Evolutionary conservation across 2,329 filamentous ascomycete genomes (phyloP).

Genomic region (Clarireedia monteithiana): DNA sequence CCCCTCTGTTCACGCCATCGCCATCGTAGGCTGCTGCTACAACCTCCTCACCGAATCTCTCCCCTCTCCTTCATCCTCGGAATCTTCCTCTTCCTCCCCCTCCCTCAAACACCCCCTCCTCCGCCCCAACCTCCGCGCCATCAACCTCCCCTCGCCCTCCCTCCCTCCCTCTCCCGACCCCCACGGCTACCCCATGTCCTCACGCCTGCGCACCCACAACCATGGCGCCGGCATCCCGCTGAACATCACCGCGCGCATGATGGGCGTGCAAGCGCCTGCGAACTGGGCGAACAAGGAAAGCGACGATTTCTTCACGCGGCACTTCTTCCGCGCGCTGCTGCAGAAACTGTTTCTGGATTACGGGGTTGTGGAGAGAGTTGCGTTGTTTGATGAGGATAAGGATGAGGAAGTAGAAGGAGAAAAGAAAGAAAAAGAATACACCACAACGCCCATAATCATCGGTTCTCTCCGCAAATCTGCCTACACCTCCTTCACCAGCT

Average conservation of each 20-base stretch:
- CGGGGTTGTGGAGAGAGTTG: slow-evolving; percentile 50
- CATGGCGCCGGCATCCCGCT: slow-evolving; percentile 58
- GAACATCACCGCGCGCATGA: slow-evolving; percentile 96
- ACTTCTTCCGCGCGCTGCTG: slow-evolving; percentile 85
- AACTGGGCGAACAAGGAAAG: slow-evolving; percentile 85
- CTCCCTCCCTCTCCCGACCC: slow-evolving; percentile 70
- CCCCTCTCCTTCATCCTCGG: slow-evolving; percentile 77
- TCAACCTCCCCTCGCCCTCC: slow-evolving; percentile 56
- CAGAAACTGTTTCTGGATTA: slow-evolving; percentile 89
- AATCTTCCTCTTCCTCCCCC: slow-evolving; percentile 64
- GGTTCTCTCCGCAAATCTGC: slow-evolving; percentile 75
- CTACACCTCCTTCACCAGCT: slow-evolving; percentile 66
- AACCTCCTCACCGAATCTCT: slow-evolving; percentile 89
- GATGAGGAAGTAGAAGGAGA: neutral
- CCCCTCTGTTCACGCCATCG: slow-evolving; percentile 76
- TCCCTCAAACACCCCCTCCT: slow-evolving; percentile 78
- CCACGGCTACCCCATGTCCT: slow-evolving; percentile 90
- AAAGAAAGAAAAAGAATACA: slow-evolving; percentile 28
- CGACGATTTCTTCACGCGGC: slow-evolving; percentile 80
- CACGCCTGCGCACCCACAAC: slow-evolving; percentile 52
- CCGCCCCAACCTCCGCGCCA: slow-evolving; percentile 57
- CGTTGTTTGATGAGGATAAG: neutral
- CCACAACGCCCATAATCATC: slow-evolving; percentile 75
- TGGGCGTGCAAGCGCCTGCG: slow-evolving; percentile 90
- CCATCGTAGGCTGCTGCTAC: slow-evolving; percentile 97